Evolutionary conservation across 768 basidiomycete genomes (phyloP).

Genomic region (Sutorius australiensis): DNA sequence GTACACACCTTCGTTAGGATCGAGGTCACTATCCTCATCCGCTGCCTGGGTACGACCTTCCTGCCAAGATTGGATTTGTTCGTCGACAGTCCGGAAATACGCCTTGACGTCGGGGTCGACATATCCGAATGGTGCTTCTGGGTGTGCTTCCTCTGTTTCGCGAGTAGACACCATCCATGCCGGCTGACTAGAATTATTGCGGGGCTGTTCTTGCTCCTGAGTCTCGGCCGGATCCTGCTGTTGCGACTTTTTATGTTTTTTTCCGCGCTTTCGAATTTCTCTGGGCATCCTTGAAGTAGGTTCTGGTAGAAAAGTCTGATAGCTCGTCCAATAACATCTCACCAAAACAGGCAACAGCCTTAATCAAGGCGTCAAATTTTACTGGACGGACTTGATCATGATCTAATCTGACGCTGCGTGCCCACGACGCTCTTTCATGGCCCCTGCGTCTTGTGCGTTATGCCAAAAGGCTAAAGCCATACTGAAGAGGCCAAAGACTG

Average conservation of each 20-base stretch:
- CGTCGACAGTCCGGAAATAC: conserved; percentile 86
- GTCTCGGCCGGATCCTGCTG: conserved; percentile 15
- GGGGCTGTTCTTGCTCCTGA: background rate
- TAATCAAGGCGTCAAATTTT: too few species aligned
- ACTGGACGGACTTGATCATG: background rate
- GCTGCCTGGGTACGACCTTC: conserved; percentile 39
- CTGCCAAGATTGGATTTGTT: conserved; percentile 87
- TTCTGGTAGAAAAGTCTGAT: background rate
- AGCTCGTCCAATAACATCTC: background rate
- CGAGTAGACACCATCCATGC: conserved; percentile 64
- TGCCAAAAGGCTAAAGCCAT: conserved; percentile 78
- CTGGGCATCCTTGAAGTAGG: conserved; percentile 51
- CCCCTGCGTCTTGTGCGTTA: conserved; percentile 74
- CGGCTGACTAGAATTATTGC: conserved; percentile 40
- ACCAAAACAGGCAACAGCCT: conserved; percentile 9
- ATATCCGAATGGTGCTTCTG: conserved; percentile 84
- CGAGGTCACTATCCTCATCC: conserved; percentile 44
- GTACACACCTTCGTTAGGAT: conserved; percentile 67
- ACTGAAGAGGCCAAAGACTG: conserved; percentile 92
- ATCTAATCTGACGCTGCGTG: background rate
- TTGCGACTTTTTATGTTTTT: conserved; percentile 59
- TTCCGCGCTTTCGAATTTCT: conserved; percentile 73
- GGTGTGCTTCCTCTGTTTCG: conserved; percentile 39
- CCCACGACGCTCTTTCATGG: conserved; percentile 46
- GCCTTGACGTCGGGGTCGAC: conserved; percentile 89